These are phyloP conservation scores for Apiospora pterosperma DNA, from an alignment of 2,329 filamentous ascomycete species.

Conservation along the genomic window DNA sequence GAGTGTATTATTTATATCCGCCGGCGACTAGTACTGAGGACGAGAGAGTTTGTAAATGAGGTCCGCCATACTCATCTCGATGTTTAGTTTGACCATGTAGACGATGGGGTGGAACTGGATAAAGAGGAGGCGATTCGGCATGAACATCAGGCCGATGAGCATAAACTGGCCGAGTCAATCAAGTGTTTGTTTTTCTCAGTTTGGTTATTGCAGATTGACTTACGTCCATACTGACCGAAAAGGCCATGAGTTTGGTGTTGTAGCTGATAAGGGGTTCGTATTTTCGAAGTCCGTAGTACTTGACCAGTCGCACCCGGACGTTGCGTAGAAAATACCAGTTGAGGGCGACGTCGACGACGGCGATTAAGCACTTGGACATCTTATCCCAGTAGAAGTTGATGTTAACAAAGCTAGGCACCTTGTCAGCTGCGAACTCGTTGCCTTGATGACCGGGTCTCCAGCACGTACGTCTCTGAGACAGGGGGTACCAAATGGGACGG, in stretches of 20 bases:
- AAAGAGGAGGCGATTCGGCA: conserved; percentile 44
- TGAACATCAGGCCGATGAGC: conserved; percentile 42
- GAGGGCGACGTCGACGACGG: conserved; percentile 40
- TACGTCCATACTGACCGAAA: conserved; percentile 42
- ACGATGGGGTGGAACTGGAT: conserved; percentile 27
- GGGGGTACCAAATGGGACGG: conserved; percentile 27
- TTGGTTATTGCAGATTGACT: conserved; percentile 24
- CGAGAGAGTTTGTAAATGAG: conserved; percentile 44
- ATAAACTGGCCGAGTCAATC: conserved; percentile 14
- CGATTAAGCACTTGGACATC: conserved; percentile 44
- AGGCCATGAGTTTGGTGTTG: conserved; percentile 39
- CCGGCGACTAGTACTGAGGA: too few species aligned
- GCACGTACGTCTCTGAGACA: not conserved
- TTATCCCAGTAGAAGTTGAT: conserved; percentile 49
- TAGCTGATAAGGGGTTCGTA: conserved; percentile 42
- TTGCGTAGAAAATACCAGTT: conserved; percentile 45
- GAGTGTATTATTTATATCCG: too few species aligned
- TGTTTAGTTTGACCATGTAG: conserved; percentile 40
- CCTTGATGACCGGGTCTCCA: conserved; percentile 26
- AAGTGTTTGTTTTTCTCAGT: conserved; percentile 11
- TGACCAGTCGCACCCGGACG: conserved; percentile 36
- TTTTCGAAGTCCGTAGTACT: conserved; percentile 41
- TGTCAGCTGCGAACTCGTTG: not conserved
- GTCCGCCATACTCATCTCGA: conserved; percentile 50
- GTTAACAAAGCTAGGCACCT: conserved; percentile 26